phyloP scores from a whole-genome alignment of 495 filamentous ascomycete species.

The Trichoderma parareesei region DNA sequence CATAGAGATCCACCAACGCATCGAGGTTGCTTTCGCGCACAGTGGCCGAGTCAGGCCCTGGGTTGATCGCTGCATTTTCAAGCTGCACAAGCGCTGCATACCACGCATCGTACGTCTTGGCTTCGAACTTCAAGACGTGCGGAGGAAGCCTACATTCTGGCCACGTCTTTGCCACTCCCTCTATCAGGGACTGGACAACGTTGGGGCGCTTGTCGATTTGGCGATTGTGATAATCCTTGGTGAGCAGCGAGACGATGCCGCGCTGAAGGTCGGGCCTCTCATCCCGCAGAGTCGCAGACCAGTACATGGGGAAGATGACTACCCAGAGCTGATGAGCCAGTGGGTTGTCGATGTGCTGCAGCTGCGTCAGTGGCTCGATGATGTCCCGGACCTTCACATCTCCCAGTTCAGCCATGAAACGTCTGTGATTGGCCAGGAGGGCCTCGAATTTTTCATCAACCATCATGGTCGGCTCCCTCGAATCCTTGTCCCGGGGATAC shows the following conservation, averaged over 20 bases:
- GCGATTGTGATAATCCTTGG: constrained; percentile 88
- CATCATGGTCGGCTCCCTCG: constrained; percentile 62
- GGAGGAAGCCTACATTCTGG: constrained; percentile 88
- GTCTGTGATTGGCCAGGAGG: constrained; percentile 66
- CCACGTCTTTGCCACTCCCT: constrained; percentile 70
- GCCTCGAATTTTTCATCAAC: constrained; percentile 72
- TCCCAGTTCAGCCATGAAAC: constrained; percentile 73
- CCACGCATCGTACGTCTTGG: constrained; percentile 89
- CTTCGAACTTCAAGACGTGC: constrained; percentile 89
- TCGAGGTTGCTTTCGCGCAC: constrained; percentile 92
- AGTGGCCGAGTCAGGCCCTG: constrained; percentile 70
- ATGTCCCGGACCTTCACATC: constrained; percentile 81
- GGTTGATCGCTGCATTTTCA: constrained; percentile 75
- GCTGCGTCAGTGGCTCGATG: constrained; percentile 82
- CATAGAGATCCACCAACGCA: constrained; percentile 84
- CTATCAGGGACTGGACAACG: constrained; percentile 82
- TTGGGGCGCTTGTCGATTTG: constrained; percentile 93
- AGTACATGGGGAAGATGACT: constrained; percentile 81
- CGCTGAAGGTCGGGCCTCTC: constrained; percentile 87
- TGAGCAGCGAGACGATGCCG: constrained; percentile 75
- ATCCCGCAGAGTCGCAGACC: constrained; percentile 79
- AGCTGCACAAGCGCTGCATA: constrained; percentile 79
- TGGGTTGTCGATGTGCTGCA: constrained; percentile 79
- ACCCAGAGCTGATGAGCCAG: constrained; percentile 86
- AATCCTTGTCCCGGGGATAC: constrained; percentile 71